A percentile compares a stretch with the other conserved stretches of the same genome.
phyloP scores from a whole-genome alignment of 2,329 filamentous ascomycete genomes.

The Aspergillus oerlinghausenensis region DNA sequence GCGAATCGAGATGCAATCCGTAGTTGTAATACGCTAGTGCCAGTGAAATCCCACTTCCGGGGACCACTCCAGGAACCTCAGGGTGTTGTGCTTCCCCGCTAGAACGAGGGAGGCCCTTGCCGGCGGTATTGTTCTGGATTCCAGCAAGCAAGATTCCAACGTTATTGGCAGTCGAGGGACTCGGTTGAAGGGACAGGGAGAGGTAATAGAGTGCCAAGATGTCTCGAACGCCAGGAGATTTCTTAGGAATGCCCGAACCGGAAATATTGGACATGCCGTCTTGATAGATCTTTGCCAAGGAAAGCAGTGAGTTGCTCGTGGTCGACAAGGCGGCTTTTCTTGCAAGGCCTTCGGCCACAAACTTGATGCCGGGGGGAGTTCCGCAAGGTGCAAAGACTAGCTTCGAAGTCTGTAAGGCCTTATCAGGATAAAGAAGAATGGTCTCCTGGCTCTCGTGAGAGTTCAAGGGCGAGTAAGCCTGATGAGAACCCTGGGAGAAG shows the following conservation, averaged over 20 bases:
- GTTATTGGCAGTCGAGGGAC: conserved; percentile 96
- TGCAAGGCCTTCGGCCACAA: conserved; percentile 65
- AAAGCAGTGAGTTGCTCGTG: conserved; percentile 91
- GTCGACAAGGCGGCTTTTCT: conserved; percentile 81
- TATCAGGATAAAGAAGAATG: conserved; percentile 75
- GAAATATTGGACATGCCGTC: conserved; percentile 81
- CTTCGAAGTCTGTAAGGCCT: conserved; percentile 74
- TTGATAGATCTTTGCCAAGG: conserved; percentile 95
- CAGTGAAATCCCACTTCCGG: conserved; percentile 81
- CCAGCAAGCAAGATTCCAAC: conserved; percentile 95
- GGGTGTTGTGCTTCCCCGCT: conserved; percentile 39
- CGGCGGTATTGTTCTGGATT: conserved; percentile 65
- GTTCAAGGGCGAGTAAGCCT: conserved; percentile 35
- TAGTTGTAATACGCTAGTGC: conserved; percentile 95
- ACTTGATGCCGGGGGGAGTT: conserved; percentile 72
- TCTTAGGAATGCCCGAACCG: conserved; percentile 51
- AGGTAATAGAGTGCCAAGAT: conserved; percentile 94
- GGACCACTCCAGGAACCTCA: conserved; percentile 70
- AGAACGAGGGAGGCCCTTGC: conserved; percentile 32
- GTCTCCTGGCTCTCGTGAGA: conserved; percentile 48
- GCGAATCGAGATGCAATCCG: conserved; percentile 76
- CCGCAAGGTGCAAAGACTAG: conserved; percentile 74
- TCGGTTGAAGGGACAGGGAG: conserved; percentile 88
- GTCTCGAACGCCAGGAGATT: conserved; percentile 75
- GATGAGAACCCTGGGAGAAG: conserved; percentile 50